phyloP scores from a whole-genome alignment of 208 protist species.

The Crithidia acanthocephali region DNA sequence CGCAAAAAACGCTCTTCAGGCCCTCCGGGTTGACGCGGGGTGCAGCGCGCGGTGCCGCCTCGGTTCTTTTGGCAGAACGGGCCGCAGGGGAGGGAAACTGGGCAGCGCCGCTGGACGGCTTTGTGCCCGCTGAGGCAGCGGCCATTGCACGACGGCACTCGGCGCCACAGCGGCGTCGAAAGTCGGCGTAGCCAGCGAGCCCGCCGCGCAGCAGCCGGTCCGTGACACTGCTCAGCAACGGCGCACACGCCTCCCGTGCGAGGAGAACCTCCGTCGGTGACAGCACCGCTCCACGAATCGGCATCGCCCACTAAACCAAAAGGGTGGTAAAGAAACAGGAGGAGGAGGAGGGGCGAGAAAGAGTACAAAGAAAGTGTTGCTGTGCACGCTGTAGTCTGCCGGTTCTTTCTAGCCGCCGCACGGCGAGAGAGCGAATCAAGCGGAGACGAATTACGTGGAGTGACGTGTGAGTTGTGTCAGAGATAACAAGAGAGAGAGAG shows the following conservation, averaged over 20 bases:
- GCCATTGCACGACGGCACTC: conserved; percentile 42
- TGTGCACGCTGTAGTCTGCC: too few species aligned
- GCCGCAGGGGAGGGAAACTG: too few species aligned
- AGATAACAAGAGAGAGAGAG: too few species aligned
- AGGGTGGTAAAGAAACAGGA: conserved; percentile 2
- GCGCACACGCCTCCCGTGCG: conserved; percentile 57
- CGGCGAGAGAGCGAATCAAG: too few species aligned
- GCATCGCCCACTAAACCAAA: conserved; percentile 30
- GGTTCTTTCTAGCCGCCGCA: too few species aligned
- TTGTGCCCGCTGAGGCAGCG: too few species aligned
- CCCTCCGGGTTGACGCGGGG: conserved; percentile 74
- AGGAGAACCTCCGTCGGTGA: conserved; percentile 53
- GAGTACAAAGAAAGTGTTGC: too few species aligned
- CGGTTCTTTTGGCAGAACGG: background rate
- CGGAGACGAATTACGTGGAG: too few species aligned
- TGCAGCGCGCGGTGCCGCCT: background rate
- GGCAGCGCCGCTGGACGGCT: too few species aligned
- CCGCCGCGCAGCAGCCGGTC: conserved; percentile 75
- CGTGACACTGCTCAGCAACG: conserved; percentile 50
- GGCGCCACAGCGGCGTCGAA: conserved; percentile 36
- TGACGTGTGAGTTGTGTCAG: too few species aligned
- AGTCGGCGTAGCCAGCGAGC: conserved; percentile 55
- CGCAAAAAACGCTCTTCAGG: conserved; percentile 65
- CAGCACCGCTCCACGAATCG: conserved; percentile 15
- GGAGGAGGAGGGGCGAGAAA: too few species aligned